phyloP scores from a whole-genome alignment of 2,329 filamentous ascomycete species.

The Colletotrichum magnum region DNA sequence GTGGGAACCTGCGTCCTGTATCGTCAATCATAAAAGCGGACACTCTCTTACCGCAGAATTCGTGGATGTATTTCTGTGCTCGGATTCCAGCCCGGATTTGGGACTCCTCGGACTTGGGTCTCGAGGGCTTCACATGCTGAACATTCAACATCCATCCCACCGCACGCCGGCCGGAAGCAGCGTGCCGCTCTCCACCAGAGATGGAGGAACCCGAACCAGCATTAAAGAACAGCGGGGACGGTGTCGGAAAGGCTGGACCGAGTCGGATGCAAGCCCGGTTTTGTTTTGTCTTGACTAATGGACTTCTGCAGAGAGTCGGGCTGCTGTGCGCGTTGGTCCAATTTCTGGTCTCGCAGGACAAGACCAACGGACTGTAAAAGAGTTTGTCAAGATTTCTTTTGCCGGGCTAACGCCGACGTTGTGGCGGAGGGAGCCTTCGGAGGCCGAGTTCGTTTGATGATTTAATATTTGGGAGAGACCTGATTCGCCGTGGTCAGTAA shows the following conservation, averaged over 20 bases:
- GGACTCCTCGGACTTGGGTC: background rate
- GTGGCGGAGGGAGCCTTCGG: conserved; percentile 19
- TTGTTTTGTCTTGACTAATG: conserved; percentile 6
- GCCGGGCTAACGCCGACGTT: conserved; percentile 27
- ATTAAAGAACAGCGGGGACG: background rate
- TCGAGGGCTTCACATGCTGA: conserved; percentile 14
- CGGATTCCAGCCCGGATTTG: too few relatives aligned
- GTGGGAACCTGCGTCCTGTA: too few relatives aligned
- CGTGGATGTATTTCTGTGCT: too few relatives aligned
- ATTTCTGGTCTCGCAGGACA: conserved; percentile 24
- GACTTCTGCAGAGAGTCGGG: background rate
- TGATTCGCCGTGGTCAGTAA: conserved; percentile 2
- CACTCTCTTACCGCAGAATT: too few relatives aligned
- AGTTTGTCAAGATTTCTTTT: background rate
- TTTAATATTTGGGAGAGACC: background rate
- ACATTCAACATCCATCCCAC: background rate
- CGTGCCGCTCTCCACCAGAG: conserved; percentile 8
- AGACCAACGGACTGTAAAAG: background rate
- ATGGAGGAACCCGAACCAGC: background rate
- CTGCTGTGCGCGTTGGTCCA: background rate
- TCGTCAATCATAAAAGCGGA: too few relatives aligned
- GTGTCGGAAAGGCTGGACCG: conserved; percentile 3
- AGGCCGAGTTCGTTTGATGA: conserved; percentile 13
- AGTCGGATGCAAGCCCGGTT: background rate
- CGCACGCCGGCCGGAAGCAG: conserved; percentile 10